Evolutionary conservation across 2,329 filamentous ascomycete species (phyloP), one percentile per base, ranked within the genome.

Genomic region (Capronia coronata): DNA sequence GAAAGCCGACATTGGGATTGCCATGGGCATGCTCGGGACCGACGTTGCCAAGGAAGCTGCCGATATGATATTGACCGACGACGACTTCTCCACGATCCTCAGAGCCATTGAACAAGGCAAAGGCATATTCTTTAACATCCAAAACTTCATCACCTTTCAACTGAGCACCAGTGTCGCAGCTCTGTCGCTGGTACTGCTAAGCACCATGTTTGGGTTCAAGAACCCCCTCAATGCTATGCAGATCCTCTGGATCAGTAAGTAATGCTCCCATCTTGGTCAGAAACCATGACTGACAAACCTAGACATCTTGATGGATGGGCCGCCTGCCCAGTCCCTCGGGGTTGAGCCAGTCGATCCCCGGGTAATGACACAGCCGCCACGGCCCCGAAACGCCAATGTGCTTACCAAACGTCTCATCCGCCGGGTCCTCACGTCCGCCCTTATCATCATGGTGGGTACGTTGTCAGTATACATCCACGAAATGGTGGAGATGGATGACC

Each of bases 301-400:
- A 97, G 91, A 98, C 66, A 97, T 98, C 64, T 90, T 98, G 62
- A 98, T 98, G 94, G 94, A 98, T 69, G 93, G 94, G 8, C 93
- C 93, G 13, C 93, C 93, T 1, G 93, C 93, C 1, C 93, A 98
- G 69, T 98, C 93, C 9, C 82, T 98, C 1, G 94, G 93, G 32
- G 93, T 98, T 29, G 93, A 98, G 66, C 84, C 84, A 14, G 93
- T 98, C 40, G 93, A 97, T 64, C 88, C 87, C 22, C 85, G 91
- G 55, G 88, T 98, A 46, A 96, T 98, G 87, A 84, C 79, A 54
- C 84, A 87, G 16, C 91, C 91, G 1, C 94, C 93, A 55, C 83
- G 94, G 25, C 82, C 85, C 51, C 86, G 89, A 58, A 84, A 84
- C 61, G 93, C 94, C 43, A 84, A 90, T 7, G 93, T 97, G 10